Evolutionary conservation across 75 land plant genomes (phyloP).

Genomic region (Sequoia sempervirens): DNA sequence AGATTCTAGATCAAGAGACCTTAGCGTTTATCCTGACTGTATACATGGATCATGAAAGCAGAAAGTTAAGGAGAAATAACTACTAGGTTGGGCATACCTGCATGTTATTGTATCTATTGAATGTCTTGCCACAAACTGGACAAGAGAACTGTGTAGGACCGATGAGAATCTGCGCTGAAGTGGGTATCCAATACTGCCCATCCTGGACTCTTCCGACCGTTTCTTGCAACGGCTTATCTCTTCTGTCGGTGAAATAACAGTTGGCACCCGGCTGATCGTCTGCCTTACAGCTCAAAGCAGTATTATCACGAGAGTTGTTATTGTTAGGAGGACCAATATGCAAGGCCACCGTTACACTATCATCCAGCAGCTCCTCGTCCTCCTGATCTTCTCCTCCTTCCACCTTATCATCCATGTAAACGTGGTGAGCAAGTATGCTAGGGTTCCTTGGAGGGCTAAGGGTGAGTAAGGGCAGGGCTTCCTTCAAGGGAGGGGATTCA

Average conservation of each 20-base stretch:
- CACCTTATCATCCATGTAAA: background rate
- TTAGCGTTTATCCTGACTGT: no score
- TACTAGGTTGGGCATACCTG: constrained; percentile 36
- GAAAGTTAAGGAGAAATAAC: background rate
- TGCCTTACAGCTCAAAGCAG: constrained; percentile 13
- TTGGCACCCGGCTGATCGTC: constrained; percentile 18
- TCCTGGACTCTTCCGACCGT: constrained; percentile 1
- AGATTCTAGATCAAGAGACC: background rate
- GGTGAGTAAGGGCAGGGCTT: constrained; percentile 58
- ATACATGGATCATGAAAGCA: background rate
- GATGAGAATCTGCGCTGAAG: constrained; percentile 84
- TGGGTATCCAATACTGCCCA: constrained; percentile 76
- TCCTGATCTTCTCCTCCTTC: background rate
- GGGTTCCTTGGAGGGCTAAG: constrained; percentile 39
- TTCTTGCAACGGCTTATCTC: constrained; percentile 8
- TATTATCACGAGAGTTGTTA: background rate
- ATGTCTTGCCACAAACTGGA: constrained; percentile 78
- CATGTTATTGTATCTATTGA: constrained; percentile 90
- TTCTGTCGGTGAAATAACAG: background rate
- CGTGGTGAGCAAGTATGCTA: background rate
- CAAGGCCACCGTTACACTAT: constrained; percentile 33
- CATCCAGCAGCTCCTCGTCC: constrained; percentile 21
- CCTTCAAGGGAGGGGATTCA: constrained; percentile 43
- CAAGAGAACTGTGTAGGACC: constrained; percentile 88
- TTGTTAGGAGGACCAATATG: constrained; percentile 40